phyloP scores from a whole-genome alignment of 177 flowering plant genomes.

The Vitis hybrid region DNA sequence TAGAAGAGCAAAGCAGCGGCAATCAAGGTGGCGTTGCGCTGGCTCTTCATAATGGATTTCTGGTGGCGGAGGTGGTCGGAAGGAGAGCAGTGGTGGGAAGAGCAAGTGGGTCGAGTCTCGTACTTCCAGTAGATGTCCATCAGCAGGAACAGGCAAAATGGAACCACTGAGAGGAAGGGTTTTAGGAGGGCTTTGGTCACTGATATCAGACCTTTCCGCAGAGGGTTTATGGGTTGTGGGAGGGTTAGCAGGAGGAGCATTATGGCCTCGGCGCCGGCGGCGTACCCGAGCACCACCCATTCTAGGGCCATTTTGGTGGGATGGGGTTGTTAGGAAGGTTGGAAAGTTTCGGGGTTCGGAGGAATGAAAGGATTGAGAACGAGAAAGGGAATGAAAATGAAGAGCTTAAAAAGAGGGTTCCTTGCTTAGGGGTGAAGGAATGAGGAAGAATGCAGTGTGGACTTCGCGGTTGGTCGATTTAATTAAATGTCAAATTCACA shows the following conservation, averaged over 20 bases:
- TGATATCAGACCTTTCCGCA: constrained; percentile 65
- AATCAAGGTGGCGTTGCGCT: constrained; percentile 80
- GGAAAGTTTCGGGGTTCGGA: no score
- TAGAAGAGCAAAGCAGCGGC: constrained; percentile 80
- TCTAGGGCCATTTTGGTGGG: constrained; percentile 63
- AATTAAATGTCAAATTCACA: no score
- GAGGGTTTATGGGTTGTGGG: constrained; percentile 56
- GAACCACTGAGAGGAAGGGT: constrained; percentile 75
- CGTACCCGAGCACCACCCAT: constrained; percentile 89
- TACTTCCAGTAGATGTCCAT: constrained; percentile 97
- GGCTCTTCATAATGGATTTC: constrained; percentile 88
- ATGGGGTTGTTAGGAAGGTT: no score
- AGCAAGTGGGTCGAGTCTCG: constrained; percentile 72
- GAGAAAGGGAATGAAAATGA: no score
- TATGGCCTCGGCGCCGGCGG: constrained; percentile 83
- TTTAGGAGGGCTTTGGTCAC: constrained; percentile 73
- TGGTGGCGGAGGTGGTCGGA: constrained; percentile 83
- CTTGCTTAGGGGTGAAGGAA: no score
- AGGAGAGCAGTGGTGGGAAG: constrained; percentile 57
- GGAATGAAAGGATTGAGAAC: no score
- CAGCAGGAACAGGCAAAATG: constrained; percentile 71
- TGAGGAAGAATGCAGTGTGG: no score
- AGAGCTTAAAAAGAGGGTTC: no score
- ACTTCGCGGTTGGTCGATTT: no score
- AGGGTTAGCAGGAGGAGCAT: constrained; percentile 75